These are phyloP conservation scores for Phytopythium aichiense DNA, from an alignment of 352 stramenopile genomes.

Conservation along the genomic window DNA sequence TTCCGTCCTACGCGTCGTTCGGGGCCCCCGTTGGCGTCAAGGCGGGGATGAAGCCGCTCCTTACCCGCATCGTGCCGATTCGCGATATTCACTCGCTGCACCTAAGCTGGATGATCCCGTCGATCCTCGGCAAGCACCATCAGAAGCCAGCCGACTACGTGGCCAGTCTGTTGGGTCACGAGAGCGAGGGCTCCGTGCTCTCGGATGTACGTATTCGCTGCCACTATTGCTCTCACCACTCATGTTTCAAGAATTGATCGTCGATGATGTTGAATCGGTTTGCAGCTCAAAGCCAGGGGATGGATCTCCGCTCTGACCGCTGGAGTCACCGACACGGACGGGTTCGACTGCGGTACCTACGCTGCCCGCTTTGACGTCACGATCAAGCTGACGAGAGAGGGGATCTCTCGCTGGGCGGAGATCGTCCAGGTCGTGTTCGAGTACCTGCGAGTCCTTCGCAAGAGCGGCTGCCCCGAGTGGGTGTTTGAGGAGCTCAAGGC, in stretches of 20 bases:
- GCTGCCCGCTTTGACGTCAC: constrained; percentile 65
- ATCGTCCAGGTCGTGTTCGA: constrained; percentile 63
- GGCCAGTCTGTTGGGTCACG: constrained; percentile 72
- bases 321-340: constrained; percentile 66
- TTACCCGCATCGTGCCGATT: constrained; percentile 71
- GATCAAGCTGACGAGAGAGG: constrained; percentile 66
- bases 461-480: constrained; percentile 52
- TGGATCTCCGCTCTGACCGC: constrained; percentile 78
- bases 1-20: constrained; percentile 33
- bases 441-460: constrained; percentile 55
- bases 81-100: constrained; percentile 76
- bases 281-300: constrained; percentile 64
- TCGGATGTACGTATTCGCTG: constrained; percentile 46
- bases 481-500: constrained; percentile 72
- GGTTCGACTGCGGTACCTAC: constrained; percentile 66
- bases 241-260: not conserved
- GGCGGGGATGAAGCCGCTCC: constrained; percentile 29
- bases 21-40: constrained; percentile 51
- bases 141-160: constrained; percentile 82
- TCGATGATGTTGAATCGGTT: not conserved
- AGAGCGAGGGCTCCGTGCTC: constrained; percentile 79
- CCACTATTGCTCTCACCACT: not conserved
- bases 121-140: constrained; percentile 59
- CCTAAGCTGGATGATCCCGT: constrained; percentile 75
- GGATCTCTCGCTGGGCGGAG: constrained; percentile 55